Evolutionary conservation across 2,329 filamentous ascomycete species (phyloP), one percentile per base, ranked within the genome.

Genomic region (Ambrosiella cleistominuta): DNA sequence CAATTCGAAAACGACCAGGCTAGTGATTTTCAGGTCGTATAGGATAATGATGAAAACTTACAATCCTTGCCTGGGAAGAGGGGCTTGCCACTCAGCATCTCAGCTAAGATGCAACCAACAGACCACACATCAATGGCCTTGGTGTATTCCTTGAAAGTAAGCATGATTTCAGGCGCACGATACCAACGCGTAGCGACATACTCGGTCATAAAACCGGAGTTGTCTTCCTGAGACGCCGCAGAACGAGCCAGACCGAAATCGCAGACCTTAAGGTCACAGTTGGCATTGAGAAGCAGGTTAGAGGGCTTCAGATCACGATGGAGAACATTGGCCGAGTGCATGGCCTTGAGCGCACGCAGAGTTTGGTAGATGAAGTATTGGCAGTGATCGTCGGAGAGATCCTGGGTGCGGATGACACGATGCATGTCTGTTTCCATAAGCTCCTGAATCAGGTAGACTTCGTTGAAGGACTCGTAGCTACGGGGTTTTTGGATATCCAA

Each of bases 181-280:
- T 98, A 98, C 93, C 93, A 98, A 67, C 93, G 85, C 52, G 93
- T 98, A 56, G 93, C 93, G 59, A 98, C 93, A 70, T 98, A 98
- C 94, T 98, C 93, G 13, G 93, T 98, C 93, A 98, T 98, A 80
- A 98, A 98, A 19, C 93, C 93, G n/a, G 91, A 96, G 74, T 98
- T 98, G 71, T 98, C 93, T 68, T 98, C 93, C 64, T 94, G 94
- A 8, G 91, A 96, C 7, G 93, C 93, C 11, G 93, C 93, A 8
- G 91, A 97, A 67, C 90, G 84, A 54, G 93, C 93, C 59, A 98
- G 81, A 68, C 93, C 93, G 67, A 98, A 98, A 71, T 98, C 93
- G 73, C 93, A 98, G 65, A 98, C 93, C 74, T 98, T 98, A 65
- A 98, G 78, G 73, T 98, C 93, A 72, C 93, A 98, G 73, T 98